Percentiles rank a stretch among this genome's conserved stretches.
Conservation (phyloP, 345 rosid species). For the Dipteronia sinensis region DNA sequence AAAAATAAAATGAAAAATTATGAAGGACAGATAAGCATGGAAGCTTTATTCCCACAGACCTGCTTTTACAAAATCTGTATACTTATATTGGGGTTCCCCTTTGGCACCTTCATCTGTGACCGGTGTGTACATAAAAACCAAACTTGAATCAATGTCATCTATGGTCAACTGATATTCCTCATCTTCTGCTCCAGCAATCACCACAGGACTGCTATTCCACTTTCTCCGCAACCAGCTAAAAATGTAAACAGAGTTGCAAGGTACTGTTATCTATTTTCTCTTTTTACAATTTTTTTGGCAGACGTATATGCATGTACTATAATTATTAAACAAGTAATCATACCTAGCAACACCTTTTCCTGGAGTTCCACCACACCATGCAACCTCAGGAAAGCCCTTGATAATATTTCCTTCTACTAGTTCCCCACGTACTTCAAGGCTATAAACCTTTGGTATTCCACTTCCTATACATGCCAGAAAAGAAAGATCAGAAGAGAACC, state of each 20-base stretch:
- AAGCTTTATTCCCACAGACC: slow-evolving; percentile 43
- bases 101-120: slow-evolving; percentile 92
- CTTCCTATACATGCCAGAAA: slow-evolving; percentile 53
- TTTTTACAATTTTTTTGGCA: not conserved
- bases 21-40: slow-evolving; percentile 3
- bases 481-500: slow-evolving; percentile 12
- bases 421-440: slow-evolving; percentile 84
- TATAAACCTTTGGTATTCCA: slow-evolving; percentile 90
- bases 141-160: slow-evolving; percentile 89
- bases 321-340: slow-evolving; percentile 18
- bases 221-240: slow-evolving; percentile 90
- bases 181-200: slow-evolving; percentile 85
- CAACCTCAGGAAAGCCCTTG: slow-evolving; percentile 76
- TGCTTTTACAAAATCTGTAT: slow-evolving; percentile 95
- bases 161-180: slow-evolving; percentile 74
- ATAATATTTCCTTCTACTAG: slow-evolving; percentile 78
- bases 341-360: slow-evolving; percentile 95
- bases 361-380: slow-evolving; percentile 98
- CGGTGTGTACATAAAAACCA: slow-evolving; percentile 98
- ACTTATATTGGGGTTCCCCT: slow-evolving; percentile 95
- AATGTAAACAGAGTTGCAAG: slow-evolving; percentile 14
- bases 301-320: not conserved
- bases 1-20: slow-evolving; percentile 1
- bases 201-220: slow-evolving; percentile 95
- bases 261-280: not conserved